Base-by-base conservation (phyloP, 192 early-diverging fungal genomes). In the Mortierella alpina region DNA sequence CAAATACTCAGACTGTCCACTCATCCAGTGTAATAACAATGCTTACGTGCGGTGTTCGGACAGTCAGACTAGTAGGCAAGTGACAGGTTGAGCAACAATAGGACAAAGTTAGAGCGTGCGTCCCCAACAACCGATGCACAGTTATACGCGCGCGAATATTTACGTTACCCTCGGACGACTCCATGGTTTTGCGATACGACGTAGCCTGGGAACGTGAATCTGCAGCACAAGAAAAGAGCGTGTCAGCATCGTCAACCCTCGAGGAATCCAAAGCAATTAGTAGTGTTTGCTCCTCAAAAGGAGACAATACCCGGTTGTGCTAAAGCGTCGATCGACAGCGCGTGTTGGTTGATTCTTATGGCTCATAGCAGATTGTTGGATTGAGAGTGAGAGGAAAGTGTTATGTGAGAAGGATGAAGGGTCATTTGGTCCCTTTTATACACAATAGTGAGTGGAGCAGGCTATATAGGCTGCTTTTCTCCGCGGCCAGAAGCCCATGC, bases 261-360 rank as follows among this genome's bases (percentile, higher is more conserved):
- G 31, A 31, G 31, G 31, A 31, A 31, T 31, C 31, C 31, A 3
- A 31, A 31, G 31, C 31, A 1, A 31, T 31, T 3, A 31, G 31
- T 1, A 2, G 31, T 31, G 31, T 1, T 31, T 31, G n/a, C n/a
- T n/a, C n/a, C n/a, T 31, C 31, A 44, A 23, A 10, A 48, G 6
- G 18, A 17, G 5, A 6, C 22, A 55, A 12, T 58, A 80, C 77
- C 46, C 77, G 6, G 70, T 80, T 18, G 77, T 80, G 15, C 57
- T 80, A 41, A 80, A 80, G 46, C 77, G 65, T 47, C 77, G 77
- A 42, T 80, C 77, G 40, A 80, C 77, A 10, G 77, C 58, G 2
- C 59, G 69, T 2, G 39, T 52, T 22, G 58, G 48, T 20, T 54
- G 61, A 20, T 70, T 59, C 4, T 31, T 9, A 23, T 72, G 52